Percentiles rank a stretch among this genome's conserved stretches.
These are phyloP conservation scores for Pezicula carpinea DNA, from an alignment of 2,329 filamentous ascomycete genomes.

Conservation along the genomic window DNA sequence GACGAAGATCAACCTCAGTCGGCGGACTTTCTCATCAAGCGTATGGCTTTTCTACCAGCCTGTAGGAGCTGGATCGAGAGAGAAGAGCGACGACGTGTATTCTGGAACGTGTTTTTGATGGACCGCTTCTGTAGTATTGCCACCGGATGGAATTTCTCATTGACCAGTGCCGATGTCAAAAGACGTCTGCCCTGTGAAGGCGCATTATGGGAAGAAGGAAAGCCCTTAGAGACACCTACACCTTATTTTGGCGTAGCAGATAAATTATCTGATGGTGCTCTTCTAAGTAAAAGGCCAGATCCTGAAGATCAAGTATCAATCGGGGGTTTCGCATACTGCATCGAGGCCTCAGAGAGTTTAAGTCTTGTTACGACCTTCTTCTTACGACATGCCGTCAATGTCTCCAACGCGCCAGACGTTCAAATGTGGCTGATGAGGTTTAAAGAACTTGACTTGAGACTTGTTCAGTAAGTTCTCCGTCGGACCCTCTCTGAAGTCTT, in stretches of 20 bases:
- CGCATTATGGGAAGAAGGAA: constrained; percentile 26
- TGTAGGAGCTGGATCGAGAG: constrained; percentile 27
- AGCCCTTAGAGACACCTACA: constrained; percentile 22
- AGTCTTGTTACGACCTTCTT: constrained; percentile 32
- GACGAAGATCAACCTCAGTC: constrained; percentile 20
- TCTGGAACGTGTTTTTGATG: constrained; percentile 34
- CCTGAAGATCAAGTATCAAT: constrained; percentile 26
- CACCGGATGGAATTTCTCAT: constrained; percentile 31
- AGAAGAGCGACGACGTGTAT: constrained; percentile 32
- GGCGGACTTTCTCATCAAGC: constrained; percentile 28
- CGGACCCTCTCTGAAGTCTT: too few relatives aligned
- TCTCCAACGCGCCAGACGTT: constrained; percentile 24
- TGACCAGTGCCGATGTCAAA: constrained; percentile 30
- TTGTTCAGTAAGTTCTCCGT: constrained; percentile 22
- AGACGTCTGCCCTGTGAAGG: constrained; percentile 32
- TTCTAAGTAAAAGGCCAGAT: constrained; percentile 17
- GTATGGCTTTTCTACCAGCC: constrained; percentile 31
- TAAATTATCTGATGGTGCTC: constrained; percentile 17
- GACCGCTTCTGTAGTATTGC: constrained; percentile 33
- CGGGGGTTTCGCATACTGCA: constrained; percentile 28
- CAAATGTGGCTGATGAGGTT: constrained; percentile 31
- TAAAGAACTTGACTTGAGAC: constrained; percentile 28
- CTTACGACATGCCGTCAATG: constrained; percentile 28
- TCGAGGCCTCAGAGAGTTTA: constrained; percentile 31
- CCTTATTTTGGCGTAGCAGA: constrained; percentile 38